Percentiles rank a stretch among this genome's conserved stretches.
phyloP scores from a whole-genome alignment of 345 rosid species.

The Pelargonium nanum region DNA sequence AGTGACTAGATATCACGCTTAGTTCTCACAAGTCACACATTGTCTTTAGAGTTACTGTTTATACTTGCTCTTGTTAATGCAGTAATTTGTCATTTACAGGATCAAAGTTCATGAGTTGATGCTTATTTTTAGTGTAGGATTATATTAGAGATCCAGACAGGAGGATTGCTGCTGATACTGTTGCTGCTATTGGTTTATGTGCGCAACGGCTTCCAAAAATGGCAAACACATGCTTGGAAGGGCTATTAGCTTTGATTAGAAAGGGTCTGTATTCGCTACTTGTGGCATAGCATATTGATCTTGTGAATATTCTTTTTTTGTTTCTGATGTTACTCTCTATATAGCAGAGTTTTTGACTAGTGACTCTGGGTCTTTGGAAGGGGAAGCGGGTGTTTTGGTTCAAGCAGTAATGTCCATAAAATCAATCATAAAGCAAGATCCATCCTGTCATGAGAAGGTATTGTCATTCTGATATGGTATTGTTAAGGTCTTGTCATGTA shows the following conservation, averaged over 20 bases:
- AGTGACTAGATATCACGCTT: too few species aligned
- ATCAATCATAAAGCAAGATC: slow-evolving; percentile 67
- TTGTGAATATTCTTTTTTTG: background rate
- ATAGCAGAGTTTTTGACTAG: slow-evolving; percentile 50
- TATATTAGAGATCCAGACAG: slow-evolving; percentile 85
- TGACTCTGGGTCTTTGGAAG: slow-evolving; percentile 32
- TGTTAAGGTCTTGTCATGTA: slow-evolving; percentile 10
- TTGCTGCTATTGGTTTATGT: slow-evolving; percentile 83
- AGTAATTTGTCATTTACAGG: background rate
- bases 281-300: slow-evolving; percentile 5
- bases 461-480: slow-evolving; percentile 10
- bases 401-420: slow-evolving; percentile 71
- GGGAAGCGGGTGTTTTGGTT: slow-evolving; percentile 61
- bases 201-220: slow-evolving; percentile 55
- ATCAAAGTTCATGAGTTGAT: slow-evolving; percentile 16
- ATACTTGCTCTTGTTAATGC: background rate
- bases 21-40: background rate
- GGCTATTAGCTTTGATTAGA: slow-evolving; percentile 53
- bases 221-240: slow-evolving; percentile 64
- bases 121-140: slow-evolving; percentile 53
- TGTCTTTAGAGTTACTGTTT: background rate
- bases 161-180: slow-evolving; percentile 78
- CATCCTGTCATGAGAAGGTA: slow-evolving; percentile 76
- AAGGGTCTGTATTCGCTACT: slow-evolving; percentile 38
- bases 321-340: slow-evolving; percentile 17